Percentiles rank a stretch among this genome's conserved stretches.
Evolutionary conservation across 169 alveolate genomes (phyloP).

Genomic region (Cryptosporidium sp.): DNA sequence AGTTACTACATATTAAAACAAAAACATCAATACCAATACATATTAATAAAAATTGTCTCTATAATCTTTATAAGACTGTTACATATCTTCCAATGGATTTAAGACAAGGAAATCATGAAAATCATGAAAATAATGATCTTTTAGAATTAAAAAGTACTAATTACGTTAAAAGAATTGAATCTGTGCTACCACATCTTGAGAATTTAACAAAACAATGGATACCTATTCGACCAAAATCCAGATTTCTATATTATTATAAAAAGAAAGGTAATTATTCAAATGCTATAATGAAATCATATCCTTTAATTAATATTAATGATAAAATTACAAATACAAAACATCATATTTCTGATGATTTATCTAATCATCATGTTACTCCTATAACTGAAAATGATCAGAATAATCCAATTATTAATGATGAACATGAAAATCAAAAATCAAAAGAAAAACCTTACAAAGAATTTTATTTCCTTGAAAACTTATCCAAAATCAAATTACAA

Average conservation of each 20-base stretch:
- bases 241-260: slow-evolving; percentile 16
- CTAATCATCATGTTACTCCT: no score
- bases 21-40: slow-evolving; percentile 50
- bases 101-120: slow-evolving; percentile 30
- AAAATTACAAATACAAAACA: not conserved
- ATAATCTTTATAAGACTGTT: slow-evolving; percentile 61
- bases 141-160: slow-evolving; percentile 56
- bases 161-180: slow-evolving; percentile 57
- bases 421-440: no score
- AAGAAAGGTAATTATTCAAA: slow-evolving; percentile 15
- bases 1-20: slow-evolving; percentile 51
- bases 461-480: slow-evolving; percentile 29
- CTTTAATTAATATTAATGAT: not conserved
- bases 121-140: slow-evolving; percentile 28
- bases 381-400: not conserved
- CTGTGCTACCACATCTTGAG: slow-evolving; percentile 50
- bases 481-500: slow-evolving; percentile 17
- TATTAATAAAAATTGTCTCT: slow-evolving; percentile 21
- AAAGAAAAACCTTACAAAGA: not conserved
- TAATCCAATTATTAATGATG: not conserved
- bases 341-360: not conserved
- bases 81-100: slow-evolving; percentile 64
- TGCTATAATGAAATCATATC: slow-evolving; percentile 5
- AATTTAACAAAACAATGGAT: slow-evolving; percentile 66
- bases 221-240: slow-evolving; percentile 47